Evolutionary conservation across 192 early-diverging fungal species (phyloP).

Genomic region (Coemansia sp.): DNA sequence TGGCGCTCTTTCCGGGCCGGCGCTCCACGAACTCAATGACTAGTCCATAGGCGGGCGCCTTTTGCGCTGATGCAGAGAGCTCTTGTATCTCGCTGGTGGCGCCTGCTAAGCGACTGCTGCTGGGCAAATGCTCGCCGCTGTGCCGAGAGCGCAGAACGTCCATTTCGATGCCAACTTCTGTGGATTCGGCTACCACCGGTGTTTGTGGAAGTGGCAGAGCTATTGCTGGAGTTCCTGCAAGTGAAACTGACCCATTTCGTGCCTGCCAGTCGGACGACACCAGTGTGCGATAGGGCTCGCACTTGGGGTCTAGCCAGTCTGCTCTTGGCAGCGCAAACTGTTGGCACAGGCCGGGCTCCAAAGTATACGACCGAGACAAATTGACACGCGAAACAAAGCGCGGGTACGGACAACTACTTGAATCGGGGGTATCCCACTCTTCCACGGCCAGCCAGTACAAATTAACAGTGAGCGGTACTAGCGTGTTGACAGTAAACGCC

Average conservation of each 20-base stretch:
- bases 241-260: conserved; percentile 9
- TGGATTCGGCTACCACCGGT: not conserved
- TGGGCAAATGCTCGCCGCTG: not conserved
- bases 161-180: conserved; percentile 17
- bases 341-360: conserved; percentile 32
- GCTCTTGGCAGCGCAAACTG: conserved; percentile 30
- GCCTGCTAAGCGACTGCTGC: not conserved
- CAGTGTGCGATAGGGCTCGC: conserved; percentile 43
- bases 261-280: conserved; percentile 50
- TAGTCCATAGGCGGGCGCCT: conserved; percentile 41
- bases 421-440: conserved; percentile 31
- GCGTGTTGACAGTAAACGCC: conserved; percentile 36
- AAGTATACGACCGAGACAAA: conserved; percentile 21
- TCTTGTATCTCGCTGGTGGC: conserved; percentile 39
- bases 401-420: conserved; percentile 12
- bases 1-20: not conserved
- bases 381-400: conserved; percentile 38
- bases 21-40: conserved; percentile 43
- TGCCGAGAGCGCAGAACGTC: conserved; percentile 10
- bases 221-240: not conserved
- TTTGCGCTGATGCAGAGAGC: conserved; percentile 15
- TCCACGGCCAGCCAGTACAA: conserved; percentile 45
- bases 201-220: not conserved
- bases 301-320: conserved; percentile 43
- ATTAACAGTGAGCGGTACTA: conserved; percentile 38